Evolutionary conservation across 1,284 basidiomycete species (phyloP).

Genomic region (Xerocomus nothofagi): DNA sequence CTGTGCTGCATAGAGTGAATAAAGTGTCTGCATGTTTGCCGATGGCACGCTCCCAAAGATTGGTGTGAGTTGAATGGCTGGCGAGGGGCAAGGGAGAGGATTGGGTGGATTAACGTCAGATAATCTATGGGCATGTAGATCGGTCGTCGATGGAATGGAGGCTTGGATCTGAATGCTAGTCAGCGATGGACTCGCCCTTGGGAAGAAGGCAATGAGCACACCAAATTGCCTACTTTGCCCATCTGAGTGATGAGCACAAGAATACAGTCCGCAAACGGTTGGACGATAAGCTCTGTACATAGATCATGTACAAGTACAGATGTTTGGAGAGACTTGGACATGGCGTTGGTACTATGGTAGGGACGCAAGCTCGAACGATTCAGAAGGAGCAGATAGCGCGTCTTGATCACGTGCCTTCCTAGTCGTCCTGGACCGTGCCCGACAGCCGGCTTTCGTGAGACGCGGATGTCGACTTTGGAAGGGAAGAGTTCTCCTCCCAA

Average conservation of each 20-base stretch:
- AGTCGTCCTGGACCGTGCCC: neutral
- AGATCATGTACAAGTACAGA: constrained; percentile 52
- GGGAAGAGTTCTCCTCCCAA: constrained; percentile 47
- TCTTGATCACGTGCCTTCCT: constrained; percentile 14
- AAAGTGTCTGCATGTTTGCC: constrained; percentile 64
- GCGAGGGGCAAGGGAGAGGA: constrained; percentile 64
- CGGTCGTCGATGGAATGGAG: constrained; percentile 65
- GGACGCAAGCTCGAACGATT: neutral
- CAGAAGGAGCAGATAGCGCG: too few species aligned
- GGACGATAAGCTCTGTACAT: constrained; percentile 74
- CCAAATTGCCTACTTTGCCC: constrained; percentile 85
- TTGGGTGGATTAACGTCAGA: constrained; percentile 30
- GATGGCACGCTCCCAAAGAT: constrained; percentile 74
- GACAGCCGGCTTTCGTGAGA: neutral
- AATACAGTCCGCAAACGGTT: constrained; percentile 75
- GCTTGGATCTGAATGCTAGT: constrained; percentile 64
- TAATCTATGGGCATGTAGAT: constrained; percentile 40
- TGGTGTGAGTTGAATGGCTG: constrained; percentile 72
- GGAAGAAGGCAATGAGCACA: constrained; percentile 37
- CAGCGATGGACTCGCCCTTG: constrained; percentile 1
- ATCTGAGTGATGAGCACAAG: constrained; percentile 84
- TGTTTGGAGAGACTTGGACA: constrained; percentile 37
- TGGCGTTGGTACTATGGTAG: neutral
- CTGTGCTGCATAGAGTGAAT: constrained; percentile 83
- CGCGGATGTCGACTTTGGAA: constrained; percentile 29